These are phyloP conservation scores for Tympanopsis confertula DNA, from an alignment of 2,329 filamentous ascomycete genomes.

Conservation along the genomic window DNA sequence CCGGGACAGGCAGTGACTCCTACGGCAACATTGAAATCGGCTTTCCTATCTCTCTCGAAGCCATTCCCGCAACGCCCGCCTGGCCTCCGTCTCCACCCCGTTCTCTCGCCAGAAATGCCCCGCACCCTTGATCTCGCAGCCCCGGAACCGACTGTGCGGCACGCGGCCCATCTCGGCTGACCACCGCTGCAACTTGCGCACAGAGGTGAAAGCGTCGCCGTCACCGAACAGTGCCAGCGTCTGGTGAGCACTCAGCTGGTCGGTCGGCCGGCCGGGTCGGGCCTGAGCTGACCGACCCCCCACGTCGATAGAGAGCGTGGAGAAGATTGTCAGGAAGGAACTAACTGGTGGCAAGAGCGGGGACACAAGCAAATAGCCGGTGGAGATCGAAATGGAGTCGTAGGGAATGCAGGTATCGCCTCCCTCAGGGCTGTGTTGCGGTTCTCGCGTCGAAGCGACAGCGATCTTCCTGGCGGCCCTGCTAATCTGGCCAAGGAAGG, in stretches of 20 bases:
- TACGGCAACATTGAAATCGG: too few relatives aligned
- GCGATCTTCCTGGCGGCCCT: neutral
- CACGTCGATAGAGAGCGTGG: neutral
- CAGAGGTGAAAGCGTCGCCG: neutral
- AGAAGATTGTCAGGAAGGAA: neutral
- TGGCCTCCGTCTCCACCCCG: neutral
- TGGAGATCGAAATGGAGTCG: too few relatives aligned
- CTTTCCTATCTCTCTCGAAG: too few relatives aligned
- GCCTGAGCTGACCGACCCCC: neutral
- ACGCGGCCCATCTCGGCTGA: neutral
- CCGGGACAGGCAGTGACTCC: too few relatives aligned
- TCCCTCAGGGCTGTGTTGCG: neutral
- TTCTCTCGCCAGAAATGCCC: slow-evolving; percentile 1
- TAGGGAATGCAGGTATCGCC: too few relatives aligned
- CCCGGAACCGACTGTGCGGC: neutral
- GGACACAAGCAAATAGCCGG: neutral
- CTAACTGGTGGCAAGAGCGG: neutral
- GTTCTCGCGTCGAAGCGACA: neutral
- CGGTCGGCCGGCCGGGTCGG: neutral
- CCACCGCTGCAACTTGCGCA: neutral
- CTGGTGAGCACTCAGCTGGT: neutral
- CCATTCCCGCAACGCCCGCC: neutral
- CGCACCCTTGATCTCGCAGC: neutral
- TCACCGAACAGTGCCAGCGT: neutral
- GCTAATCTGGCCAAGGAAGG: neutral